Conservation (phyloP, 768 basidiomycete genomes). For the Chlorophyllum brunneum region DNA sequence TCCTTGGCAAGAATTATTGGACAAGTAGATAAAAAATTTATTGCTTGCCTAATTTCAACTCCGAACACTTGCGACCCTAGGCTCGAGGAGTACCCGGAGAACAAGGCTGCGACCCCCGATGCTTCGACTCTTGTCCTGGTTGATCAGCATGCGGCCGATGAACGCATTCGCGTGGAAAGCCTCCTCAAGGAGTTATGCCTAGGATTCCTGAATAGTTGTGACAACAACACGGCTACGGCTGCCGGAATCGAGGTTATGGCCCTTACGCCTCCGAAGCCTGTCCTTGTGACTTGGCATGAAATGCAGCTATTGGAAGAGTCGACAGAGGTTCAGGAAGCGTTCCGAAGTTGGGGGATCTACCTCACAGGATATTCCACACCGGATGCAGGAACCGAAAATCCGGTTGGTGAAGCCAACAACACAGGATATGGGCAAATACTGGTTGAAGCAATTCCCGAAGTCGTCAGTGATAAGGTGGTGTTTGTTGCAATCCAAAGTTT, state of each 20-base stretch:
- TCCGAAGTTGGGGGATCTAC: conserved; percentile 67
- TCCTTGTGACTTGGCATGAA: conserved; percentile 69
- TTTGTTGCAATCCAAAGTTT: conserved; percentile 20
- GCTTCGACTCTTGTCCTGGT: conserved; percentile 61
- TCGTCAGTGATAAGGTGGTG: conserved; percentile 73
- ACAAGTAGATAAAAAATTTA: conserved; percentile 91
- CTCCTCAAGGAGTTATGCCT: conserved; percentile 74
- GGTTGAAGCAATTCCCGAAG: conserved; percentile 59
- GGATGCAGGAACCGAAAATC: conserved; percentile 20
- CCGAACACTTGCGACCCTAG: conserved; percentile 10
- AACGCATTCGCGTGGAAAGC: conserved; percentile 86
- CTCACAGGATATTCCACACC: conserved; percentile 36
- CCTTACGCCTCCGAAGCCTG: conserved; percentile 50
- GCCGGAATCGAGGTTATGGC: conserved; percentile 34
- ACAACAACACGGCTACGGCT: conserved; percentile 21
- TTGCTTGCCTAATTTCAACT: conserved; percentile 58
- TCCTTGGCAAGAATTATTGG: conserved; percentile 56
- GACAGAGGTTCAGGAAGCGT: conserved; percentile 38
- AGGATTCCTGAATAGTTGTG: conserved; percentile 51
- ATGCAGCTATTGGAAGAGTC: conserved; percentile 43
- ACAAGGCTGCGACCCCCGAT: conserved; percentile 5
- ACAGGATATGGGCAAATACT: conserved; percentile 61
- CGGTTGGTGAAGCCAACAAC: conserved; percentile 23
- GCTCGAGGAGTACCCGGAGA: conserved; percentile 7
- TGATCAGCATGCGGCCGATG: conserved; percentile 99